Evolutionary conservation across 2,329 filamentous ascomycete species (phyloP), one percentile per base, ranked within the genome.

Genomic region (Mycogone perniciosa): DNA sequence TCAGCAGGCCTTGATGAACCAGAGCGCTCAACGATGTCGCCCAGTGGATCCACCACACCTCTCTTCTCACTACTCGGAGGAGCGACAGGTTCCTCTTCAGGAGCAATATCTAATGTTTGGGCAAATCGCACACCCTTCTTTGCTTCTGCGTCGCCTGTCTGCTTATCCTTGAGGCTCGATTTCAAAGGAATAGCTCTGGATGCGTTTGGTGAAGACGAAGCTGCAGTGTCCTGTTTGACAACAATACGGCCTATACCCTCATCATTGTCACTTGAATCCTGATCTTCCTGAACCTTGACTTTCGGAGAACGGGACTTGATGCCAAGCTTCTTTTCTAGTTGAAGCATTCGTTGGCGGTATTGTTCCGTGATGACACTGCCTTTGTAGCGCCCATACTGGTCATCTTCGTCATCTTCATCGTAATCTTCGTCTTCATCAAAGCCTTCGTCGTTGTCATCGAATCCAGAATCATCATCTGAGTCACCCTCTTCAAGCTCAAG

Each of bases 61-160:
- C 66, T 62, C 6, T 63, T 57, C 44, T 62, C 56, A 11, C 52
- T 52, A 4, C 54, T 40, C 7, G 57, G 50, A 26, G 57, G 55
- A 41, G 47, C 40, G 11, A 54, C 47, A 6, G 59, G 50, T 26
- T 63, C 58, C 26, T 55, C 62, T 43, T 66, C 70, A 3, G 66
- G 66, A 44, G 86, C 84, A 55, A 95, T 82, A 59, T 93, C 88
- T 33, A 95, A 71, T 5, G 76, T 75, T 33, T 84, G 72, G 2
- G 89, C 85, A 67, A 96, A 96, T n/a, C 85, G 81, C 29, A 96
- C 90, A 11, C 80, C 84, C 70, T 93, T 95, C 63, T 77, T 79
- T 41, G 62, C 59, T 10, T 60, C 54, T 7, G 37, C 33, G 3
- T 56, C 56, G 7, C 52, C 50, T 34, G 51, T 38, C 29, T 59